Evolutionary conservation across 352 stramenopile genomes (phyloP).

Genomic region (Peronospora destructor): DNA sequence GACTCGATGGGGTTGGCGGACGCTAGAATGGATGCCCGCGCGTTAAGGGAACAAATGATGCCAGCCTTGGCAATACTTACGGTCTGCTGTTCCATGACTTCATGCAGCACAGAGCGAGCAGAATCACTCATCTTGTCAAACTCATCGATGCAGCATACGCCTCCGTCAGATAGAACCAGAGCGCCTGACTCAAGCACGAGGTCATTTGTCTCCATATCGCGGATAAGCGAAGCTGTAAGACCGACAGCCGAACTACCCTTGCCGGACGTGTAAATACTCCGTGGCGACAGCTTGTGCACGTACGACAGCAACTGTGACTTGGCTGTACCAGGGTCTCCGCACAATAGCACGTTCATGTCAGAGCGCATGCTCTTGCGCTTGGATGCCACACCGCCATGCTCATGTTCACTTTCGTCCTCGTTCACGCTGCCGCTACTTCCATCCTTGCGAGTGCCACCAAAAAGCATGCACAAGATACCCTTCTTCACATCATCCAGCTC

Average conservation of each 20-base stretch:
- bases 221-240: constrained; percentile 94
- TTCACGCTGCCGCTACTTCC: constrained; percentile 41
- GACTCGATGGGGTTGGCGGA: constrained; percentile 98
- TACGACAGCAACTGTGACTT: constrained; percentile 98
- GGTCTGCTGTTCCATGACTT: constrained; percentile 99
- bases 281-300: constrained; percentile 92
- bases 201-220: constrained; percentile 96
- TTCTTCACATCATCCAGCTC: constrained; percentile 99
- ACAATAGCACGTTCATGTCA: constrained; percentile 98
- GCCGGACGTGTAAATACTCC: constrained; percentile 98
- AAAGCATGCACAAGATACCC: constrained; percentile 97
- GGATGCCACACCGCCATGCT: constrained; percentile 34
- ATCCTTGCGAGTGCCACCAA: constrained; percentile 91
- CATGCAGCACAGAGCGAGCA: constrained; percentile 95
- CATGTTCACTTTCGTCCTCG: constrained; percentile 30
- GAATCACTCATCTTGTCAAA: constrained; percentile 99
- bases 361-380: constrained; percentile 80
- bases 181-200: constrained; percentile 95
- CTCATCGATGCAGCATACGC: constrained; percentile 99
- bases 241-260: constrained; percentile 97
- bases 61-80: constrained; percentile 97
- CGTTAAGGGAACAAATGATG: constrained; percentile 98
- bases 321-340: constrained; percentile 94
- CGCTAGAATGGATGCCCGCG: constrained; percentile 96
- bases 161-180: constrained; percentile 94